A percentile compares a stretch with the other conserved stretches of the same genome.
Conservation (phyloP, 768 basidiomycete species). For the Mycena indigotica region DNA sequence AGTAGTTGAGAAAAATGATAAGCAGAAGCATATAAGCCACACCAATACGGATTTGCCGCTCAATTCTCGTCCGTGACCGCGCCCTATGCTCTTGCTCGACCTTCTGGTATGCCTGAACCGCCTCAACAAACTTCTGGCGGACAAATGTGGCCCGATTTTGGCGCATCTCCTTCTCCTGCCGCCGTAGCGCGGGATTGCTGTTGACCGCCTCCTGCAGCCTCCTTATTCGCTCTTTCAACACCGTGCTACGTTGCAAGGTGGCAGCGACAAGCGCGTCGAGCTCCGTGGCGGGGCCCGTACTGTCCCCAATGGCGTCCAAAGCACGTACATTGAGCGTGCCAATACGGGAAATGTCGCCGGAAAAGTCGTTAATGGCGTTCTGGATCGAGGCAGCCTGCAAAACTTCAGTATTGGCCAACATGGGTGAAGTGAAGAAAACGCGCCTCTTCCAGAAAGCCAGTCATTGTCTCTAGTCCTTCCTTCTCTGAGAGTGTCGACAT, state of each 20-base stretch:
- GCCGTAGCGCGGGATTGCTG: constrained; percentile 23
- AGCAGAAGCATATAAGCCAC: not conserved
- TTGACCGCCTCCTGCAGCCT: constrained; percentile 45
- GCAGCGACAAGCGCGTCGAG: constrained; percentile 62
- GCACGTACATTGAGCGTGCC: constrained; percentile 40
- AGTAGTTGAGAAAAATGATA: not conserved
- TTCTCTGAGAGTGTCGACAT: constrained; percentile 5
- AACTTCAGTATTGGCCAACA: not conserved
- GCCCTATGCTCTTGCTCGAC: constrained; percentile 72
- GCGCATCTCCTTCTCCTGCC: constrained; percentile 39
- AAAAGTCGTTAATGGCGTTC: constrained; percentile 41
- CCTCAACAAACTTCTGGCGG: constrained; percentile 72
- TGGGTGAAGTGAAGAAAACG: not conserved
- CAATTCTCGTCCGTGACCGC: constrained; percentile 66
- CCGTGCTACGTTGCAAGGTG: constrained; percentile 59
- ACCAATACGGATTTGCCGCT: constrained; percentile 81
- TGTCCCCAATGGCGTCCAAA: constrained; percentile 40
- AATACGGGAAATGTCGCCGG: constrained; percentile 41
- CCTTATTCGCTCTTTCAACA: constrained; percentile 62
- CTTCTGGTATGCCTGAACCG: constrained; percentile 75
- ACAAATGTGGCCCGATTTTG: constrained; percentile 50
- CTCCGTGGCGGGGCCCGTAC: constrained; percentile 28
- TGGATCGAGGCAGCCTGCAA: constrained; percentile 45
- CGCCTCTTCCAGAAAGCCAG: constrained; percentile 14
- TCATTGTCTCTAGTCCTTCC: constrained; percentile 6